A percentile compares a stretch with the other conserved stretches of the same genome.
These are phyloP conservation scores for Neonothopanus nambi DNA, from an alignment of 1,284 basidiomycete genomes.

Conservation along the genomic window DNA sequence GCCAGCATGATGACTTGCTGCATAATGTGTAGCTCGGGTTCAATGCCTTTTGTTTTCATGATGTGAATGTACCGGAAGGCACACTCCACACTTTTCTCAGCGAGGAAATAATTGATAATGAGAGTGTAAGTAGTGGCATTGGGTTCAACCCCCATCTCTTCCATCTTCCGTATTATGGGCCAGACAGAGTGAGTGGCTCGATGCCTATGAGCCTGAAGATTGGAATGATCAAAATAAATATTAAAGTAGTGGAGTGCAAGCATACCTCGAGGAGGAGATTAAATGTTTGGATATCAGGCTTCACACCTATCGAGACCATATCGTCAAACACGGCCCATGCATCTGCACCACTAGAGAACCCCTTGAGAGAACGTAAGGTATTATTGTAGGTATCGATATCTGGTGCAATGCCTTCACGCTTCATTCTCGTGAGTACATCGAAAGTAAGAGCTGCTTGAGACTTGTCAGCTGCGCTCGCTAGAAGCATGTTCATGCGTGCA, in stretches of 20 bases:
- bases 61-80: constrained; percentile 56
- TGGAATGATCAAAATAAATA: constrained; percentile 2
- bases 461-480: constrained; percentile 36
- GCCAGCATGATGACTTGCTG: constrained; percentile 51
- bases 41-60: constrained; percentile 46
- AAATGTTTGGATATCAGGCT: constrained; percentile 59
- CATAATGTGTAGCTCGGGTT: constrained; percentile 49
- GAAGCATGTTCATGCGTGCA: constrained; percentile 38
- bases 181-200: constrained; percentile 35
- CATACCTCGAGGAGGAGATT: constrained; percentile 64
- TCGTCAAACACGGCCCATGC: constrained; percentile 75
- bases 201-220: constrained; percentile 36
- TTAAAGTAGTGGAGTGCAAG: constrained; percentile 10
- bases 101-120: constrained; percentile 50
- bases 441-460: constrained; percentile 32
- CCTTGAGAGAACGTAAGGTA: constrained; percentile 50
- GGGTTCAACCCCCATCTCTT: constrained; percentile 44
- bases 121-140: constrained; percentile 53
- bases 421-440: constrained; percentile 53
- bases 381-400: constrained; percentile 55
- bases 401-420: constrained; percentile 47
- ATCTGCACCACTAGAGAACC: constrained; percentile 43
- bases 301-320: constrained; percentile 58
- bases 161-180: constrained; percentile 45
- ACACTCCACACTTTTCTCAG: constrained; percentile 58